Evolutionary conservation across 179 eudicot genomes (phyloP).

Genomic region (Amaranthus tricolor): DNA sequence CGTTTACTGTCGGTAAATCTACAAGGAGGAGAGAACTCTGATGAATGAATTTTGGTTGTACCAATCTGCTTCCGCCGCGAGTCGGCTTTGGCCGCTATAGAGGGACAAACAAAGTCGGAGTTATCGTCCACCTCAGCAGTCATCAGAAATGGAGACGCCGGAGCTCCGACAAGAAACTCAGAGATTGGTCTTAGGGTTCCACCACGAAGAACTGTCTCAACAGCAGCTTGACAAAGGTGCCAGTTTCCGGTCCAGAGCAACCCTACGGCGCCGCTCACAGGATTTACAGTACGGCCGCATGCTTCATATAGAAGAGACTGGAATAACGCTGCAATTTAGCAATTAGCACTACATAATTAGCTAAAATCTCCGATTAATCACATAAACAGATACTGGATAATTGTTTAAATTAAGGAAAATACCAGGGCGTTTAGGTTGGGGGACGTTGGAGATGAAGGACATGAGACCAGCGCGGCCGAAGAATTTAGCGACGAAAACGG

Average conservation of each 20-base stretch:
- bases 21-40: not conserved
- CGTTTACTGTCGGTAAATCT: slow-evolving; percentile 32
- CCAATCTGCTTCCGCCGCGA: slow-evolving; percentile 12
- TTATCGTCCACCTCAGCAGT: slow-evolving; percentile 24
- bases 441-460: slow-evolving; percentile 72
- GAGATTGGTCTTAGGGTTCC: slow-evolving; percentile 36
- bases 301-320: slow-evolving; percentile 69
- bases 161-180: slow-evolving; percentile 25
- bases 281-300: slow-evolving; percentile 74
- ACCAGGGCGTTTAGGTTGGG: slow-evolving; percentile 63
- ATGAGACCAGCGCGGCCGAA: slow-evolving; percentile 82
- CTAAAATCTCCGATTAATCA: not conserved
- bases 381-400: not conserved
- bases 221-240: slow-evolving; percentile 61
- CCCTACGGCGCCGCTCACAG: slow-evolving; percentile 70
- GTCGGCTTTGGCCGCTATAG: not conserved
- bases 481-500: slow-evolving; percentile 81
- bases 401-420: not conserved
- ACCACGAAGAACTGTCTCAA: slow-evolving; percentile 53
- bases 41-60: not conserved
- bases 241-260: slow-evolving; percentile 66
- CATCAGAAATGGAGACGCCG: slow-evolving; percentile 20
- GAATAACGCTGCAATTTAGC: slow-evolving; percentile 46
- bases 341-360: not conserved
- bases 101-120: slow-evolving; percentile 27